Base-by-base conservation (phyloP, 371 early-diverging fungal genomes). In the Lichtheimia ramosa region DNA sequence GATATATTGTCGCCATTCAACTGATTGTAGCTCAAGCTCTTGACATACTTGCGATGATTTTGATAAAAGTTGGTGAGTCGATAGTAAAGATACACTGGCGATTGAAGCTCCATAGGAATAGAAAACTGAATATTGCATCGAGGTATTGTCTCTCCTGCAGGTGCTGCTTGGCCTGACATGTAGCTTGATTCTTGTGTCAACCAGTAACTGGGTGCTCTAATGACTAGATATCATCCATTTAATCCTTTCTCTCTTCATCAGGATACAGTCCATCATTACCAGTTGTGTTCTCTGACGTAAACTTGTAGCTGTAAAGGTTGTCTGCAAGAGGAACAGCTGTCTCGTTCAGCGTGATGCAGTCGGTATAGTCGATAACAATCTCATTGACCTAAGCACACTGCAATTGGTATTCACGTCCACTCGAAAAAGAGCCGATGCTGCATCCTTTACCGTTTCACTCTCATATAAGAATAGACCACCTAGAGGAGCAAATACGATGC, bases 41-140 rank as follows among this genome's bases (percentile, higher is more conserved):
- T 93, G 23, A 94, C 91, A 60, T 96, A 97, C 65, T 87, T 84
- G 40, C 96, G 84, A 67, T 96, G 92, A 71, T 95, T 96, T 71
- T 98, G 98, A 74, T 92, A 96, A 70, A 96, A 96, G 72, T 95
- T 92, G 43, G 94, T 91, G 48, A 98, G 76, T 50, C 87, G 74
- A 67, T 94, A 94, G 72, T 94, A 96, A 48, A 95, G 66, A 63
- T 84, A 93, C 55, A 96, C 87, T 5, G 91, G 91, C 15, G 81
- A 64, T 8, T 75, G 67, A 43, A 94, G 63, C 52, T 73, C 70
- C 59, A 70, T 69, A 1, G 83, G 82, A 60, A 93, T 64, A 12
- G 70, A 70, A 56, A 94, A 90, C 48, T 73, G 66, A 43, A 95
- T 75, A 7, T 84, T 72, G 78, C 96, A 95, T 8, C 78, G 74